phyloP scores from a whole-genome alignment of 805 yeast species.

The Ogataea nakhonphanomensis region DNA sequence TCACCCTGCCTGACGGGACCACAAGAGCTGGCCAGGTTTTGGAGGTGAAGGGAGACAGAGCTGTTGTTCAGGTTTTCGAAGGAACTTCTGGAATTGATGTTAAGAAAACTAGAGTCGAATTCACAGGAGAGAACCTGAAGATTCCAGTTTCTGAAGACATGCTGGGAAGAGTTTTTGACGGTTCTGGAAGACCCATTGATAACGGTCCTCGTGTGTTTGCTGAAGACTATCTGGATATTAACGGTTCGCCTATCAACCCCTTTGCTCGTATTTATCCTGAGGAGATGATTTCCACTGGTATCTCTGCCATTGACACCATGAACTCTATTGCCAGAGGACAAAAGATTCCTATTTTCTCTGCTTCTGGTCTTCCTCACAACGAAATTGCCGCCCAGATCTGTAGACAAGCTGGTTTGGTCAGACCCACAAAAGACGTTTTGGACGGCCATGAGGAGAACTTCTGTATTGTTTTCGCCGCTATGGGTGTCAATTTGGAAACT shows the following conservation, averaged over 20 bases:
- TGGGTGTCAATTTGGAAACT: constrained; percentile 99
- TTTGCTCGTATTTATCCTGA: constrained; percentile 98
- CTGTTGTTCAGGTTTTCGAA: constrained; percentile 97
- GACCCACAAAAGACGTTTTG: constrained; percentile 99
- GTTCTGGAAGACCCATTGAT: constrained; percentile 98
- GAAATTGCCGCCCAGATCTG: constrained; percentile 99
- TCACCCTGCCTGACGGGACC: constrained; percentile 95
- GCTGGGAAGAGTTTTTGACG: constrained; percentile 97
- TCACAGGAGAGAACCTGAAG: constrained; percentile 91
- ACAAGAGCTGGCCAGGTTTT: constrained; percentile 96
- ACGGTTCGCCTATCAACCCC: constrained; percentile 98
- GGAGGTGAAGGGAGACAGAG: constrained; percentile 95
- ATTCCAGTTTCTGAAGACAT: constrained; percentile 96
- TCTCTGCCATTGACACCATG: constrained; percentile 98
- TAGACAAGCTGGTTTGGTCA: constrained; percentile 98
- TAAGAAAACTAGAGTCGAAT: constrained; percentile 94
- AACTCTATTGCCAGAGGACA: constrained; percentile 99
- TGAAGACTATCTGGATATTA: constrained; percentile 96
- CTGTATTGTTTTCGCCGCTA: constrained; percentile 98
- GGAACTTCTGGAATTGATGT: constrained; percentile 99
- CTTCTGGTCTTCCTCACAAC: constrained; percentile 98
- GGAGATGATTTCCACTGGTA: constrained; percentile 99
- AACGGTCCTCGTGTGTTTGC: constrained; percentile 98
- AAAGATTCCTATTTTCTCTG: constrained; percentile 98
- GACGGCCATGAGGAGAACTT: constrained; percentile 99